Base-by-base conservation (phyloP, 2,329 filamentous ascomycete genomes). In the Trichocomaceae sp. region DNA sequence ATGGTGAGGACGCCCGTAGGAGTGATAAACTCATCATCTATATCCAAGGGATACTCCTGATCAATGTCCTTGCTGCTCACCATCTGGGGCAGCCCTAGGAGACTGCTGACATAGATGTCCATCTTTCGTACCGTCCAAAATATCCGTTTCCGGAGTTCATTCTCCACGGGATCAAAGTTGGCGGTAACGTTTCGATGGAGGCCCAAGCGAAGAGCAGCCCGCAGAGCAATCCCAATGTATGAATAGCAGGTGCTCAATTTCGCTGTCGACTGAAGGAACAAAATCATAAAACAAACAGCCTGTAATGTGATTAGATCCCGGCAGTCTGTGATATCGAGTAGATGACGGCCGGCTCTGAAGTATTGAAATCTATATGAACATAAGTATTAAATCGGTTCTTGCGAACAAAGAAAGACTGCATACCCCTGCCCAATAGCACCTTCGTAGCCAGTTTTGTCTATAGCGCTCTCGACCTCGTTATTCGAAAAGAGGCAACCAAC, bases 231-330 rank as follows among this genome's bases (percentile, higher is more conserved):
- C 6, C 88, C 88, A 47, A 92, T 80, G 62, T 89, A 90, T 0
- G 87, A 83, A 69, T 92, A 92, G 66, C 88, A 92, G 9, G 84
- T 86, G 65, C 84, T 88, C 29, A 92, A 74, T 65, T 89, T 88
- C 9, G 87, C 87, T 1, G 88, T 88, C 2, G 86, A 83, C 64
- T 93, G 88, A 1, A 92, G 77, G 65, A 91, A 93, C 2, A 92
- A 74, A 48, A 90, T 86, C 79, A 90, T 87, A 66, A 89, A 90
- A 19, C 90, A 73, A 6, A 93, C 78, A 2, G 86, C 83, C 67
- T 93, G 88, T 8, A 92, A 74, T 1, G 87, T 87, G 19, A 78
- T 81, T 44, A 92, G 75, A 65, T 91, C 87, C 47, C 87, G 83
- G 61, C 87, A 90, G 58, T 80, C 77, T 1, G 77, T 79, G 39